Evolutionary conservation across 2,329 filamentous ascomycete genomes (phyloP).

Genomic region (Fusarium clavum): DNA sequence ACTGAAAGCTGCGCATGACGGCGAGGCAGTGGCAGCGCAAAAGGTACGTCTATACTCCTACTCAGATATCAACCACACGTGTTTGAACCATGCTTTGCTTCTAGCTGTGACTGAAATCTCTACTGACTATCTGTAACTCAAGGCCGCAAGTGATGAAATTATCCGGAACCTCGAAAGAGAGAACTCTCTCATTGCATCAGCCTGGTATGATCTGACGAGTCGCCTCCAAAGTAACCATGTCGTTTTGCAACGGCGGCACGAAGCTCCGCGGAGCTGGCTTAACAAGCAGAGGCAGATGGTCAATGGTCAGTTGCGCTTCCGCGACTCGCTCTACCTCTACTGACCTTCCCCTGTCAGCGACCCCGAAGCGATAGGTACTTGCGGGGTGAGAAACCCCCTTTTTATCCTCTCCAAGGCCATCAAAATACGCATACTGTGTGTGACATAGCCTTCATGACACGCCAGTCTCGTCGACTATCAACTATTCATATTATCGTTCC

Average conservation of each 20-base stretch:
- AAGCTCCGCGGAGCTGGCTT: constrained; percentile 83
- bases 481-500: constrained; percentile 8
- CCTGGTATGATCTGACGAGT: constrained; percentile 85
- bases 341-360: constrained; percentile 57
- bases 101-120: constrained; percentile 7
- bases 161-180: constrained; percentile 80
- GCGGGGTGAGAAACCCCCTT: constrained; percentile 48
- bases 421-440: constrained; percentile 17
- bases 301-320: constrained; percentile 64
- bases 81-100: background rate
- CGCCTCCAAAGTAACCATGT: constrained; percentile 86
- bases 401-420: constrained; percentile 22
- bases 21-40: constrained; percentile 61
- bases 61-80: constrained; percentile 4
- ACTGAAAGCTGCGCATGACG: constrained; percentile 64
- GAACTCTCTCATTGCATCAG: constrained; percentile 81
- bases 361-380: constrained; percentile 60
- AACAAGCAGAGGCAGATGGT: constrained; percentile 83
- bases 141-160: constrained; percentile 65
- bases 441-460: constrained; percentile 13
- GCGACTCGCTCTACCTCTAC: constrained; percentile 59
- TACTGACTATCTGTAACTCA: constrained; percentile 28
- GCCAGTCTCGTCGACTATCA: constrained; percentile 21
- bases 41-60: constrained; percentile 59
- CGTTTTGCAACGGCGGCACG: constrained; percentile 78